Conservation (phyloP, 305 asterid species). For the Fraxinus sp. region DNA sequence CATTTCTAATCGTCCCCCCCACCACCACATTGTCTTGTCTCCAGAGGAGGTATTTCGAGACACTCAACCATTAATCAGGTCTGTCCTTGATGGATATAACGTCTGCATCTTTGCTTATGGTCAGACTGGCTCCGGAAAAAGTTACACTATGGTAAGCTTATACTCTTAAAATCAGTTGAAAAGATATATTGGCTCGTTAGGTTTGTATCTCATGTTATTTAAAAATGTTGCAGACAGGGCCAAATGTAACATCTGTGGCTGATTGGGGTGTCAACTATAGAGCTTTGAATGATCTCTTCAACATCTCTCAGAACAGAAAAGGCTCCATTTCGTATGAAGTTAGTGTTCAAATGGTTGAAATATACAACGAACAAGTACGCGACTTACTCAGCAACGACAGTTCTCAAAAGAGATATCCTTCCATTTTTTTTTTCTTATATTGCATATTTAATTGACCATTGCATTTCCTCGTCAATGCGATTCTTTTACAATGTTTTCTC, state of each 20-base stretch:
- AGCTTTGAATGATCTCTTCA: conserved; percentile 90
- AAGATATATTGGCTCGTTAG: conserved; percentile 6
- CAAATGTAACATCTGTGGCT: conserved; percentile 59
- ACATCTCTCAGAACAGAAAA: conserved; percentile 65
- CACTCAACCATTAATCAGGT: conserved; percentile 87
- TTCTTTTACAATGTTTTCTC: neutral
- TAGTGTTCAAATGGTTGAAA: conserved; percentile 96
- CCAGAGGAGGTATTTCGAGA: conserved; percentile 88
- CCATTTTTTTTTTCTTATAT: neutral
- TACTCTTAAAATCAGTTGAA: conserved; percentile 15
- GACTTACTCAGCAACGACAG: conserved; percentile 66
- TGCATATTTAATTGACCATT: conserved; percentile 18
- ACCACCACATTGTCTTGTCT: neutral
- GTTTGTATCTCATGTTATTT: conserved; percentile 19
- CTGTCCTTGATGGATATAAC: conserved; percentile 93
- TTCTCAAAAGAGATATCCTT: conserved; percentile 91
- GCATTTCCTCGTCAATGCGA: conserved; percentile 9
- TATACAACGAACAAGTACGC: conserved; percentile 92
- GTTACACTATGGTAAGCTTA: conserved; percentile 80
- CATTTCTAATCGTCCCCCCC: neutral
- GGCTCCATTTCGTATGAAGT: conserved; percentile 73
- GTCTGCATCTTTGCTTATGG: conserved; percentile 99
- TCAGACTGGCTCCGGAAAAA: conserved; percentile 95
- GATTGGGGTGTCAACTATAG: conserved; percentile 95
- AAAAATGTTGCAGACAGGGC: conserved; percentile 63